Conservation (phyloP, 371 early-diverging fungal species). For the Mucor velutinosus region DNA sequence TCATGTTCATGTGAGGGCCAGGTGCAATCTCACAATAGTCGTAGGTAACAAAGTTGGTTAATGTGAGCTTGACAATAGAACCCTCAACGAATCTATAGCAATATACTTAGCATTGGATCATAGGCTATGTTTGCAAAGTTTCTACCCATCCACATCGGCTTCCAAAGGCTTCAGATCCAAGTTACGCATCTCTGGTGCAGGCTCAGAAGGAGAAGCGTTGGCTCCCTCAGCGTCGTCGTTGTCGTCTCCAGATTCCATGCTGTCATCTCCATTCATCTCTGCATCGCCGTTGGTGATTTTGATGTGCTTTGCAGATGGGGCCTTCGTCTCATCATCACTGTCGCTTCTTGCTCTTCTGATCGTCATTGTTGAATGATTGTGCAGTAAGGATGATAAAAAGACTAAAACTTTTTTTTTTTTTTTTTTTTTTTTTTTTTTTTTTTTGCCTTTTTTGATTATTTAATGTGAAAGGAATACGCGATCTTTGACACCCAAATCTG, state of each 20-base stretch:
- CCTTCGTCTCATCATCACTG: background rate
- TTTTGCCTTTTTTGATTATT: background rate
- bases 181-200: background rate
- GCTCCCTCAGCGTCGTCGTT: background rate
- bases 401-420: background rate
- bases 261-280: background rate
- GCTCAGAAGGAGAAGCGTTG: background rate
- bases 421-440: background rate
- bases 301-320: background rate
- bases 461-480: background rate
- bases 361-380: background rate
- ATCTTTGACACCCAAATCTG: no score
- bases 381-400: background rate
- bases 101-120: background rate
- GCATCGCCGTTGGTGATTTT: background rate
- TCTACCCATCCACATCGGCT: background rate
- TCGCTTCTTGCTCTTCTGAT: background rate
- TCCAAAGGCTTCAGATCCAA: background rate
- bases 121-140: no score
- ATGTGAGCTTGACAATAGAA: constrained; percentile 76
- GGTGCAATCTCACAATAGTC: constrained; percentile 82
- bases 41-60: constrained; percentile 93
- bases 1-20: constrained; percentile 96
- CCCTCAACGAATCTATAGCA: constrained; percentile 64
- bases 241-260: background rate